Base-by-base conservation (phyloP, 2,329 filamentous ascomycete genomes). In the Chaetothyriales sp. region DNA sequence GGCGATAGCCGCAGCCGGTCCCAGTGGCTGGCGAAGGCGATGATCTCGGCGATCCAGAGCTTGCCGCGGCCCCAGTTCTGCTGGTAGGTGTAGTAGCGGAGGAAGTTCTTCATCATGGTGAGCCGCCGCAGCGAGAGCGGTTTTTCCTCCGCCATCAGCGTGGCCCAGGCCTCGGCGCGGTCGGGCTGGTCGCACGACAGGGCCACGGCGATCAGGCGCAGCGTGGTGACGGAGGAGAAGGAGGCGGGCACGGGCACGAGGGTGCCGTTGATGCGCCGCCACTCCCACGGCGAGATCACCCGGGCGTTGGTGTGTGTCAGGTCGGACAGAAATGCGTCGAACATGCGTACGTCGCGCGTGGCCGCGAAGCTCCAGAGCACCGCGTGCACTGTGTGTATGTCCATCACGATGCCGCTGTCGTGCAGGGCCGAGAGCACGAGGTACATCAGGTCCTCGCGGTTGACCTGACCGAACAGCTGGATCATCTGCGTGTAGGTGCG, bases 101-200 rank as follows among this genome's bases (percentile, higher is more conserved):
- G 46, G 28, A 59, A 59, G 49, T 48, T 50, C 48, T 50, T 47
- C 36, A 59, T 53, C 10, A 58, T 39, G 10, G 12, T 39, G 10
- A 39, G 32, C 32, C 32, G 32, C 10, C 32, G 32, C 32, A 39
- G 10, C 32, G 32, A 39, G 10, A 39, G 32, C 32, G 32, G 32
- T 12, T 15, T 39, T 5, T 39, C 32, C 32, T 39, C 32, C 32
- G 32, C 32, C 32, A 39, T 39, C 12, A 47, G 43, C 10, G 43
- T 47, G 26, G 51, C 47, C 51, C 55, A 60, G n/a, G 51, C 55
- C 50, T 59, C 58, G 10, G 58, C 58, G 42, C 55, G 51, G 10
- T 54, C 52, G n/a, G 53, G 49, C 46, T 60, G 56, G 44, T 53
- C 48, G 39, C 50, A 55, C 22, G 51, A 51, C 8, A 60, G 44